Conservation (phyloP, 2,329 filamentous ascomycete species). For the Aureobasidium sp. region DNA sequence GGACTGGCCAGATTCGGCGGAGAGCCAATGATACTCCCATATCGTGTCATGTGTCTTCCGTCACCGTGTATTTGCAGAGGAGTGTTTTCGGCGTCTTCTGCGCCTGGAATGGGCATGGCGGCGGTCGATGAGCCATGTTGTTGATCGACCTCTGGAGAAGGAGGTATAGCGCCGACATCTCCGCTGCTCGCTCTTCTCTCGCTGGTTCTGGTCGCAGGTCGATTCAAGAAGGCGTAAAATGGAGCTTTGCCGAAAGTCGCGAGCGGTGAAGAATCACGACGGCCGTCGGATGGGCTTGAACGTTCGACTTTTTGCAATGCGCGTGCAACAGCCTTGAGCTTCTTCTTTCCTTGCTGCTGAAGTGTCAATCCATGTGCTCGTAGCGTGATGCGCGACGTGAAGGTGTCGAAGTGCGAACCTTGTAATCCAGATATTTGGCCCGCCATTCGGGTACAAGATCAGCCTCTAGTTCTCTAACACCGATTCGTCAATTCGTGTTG, state of each 20-base stretch:
- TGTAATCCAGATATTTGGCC: conserved; percentile 91
- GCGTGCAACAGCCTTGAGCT: conserved; percentile 72
- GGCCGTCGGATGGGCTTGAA: conserved; percentile 29
- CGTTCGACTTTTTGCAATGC: conserved; percentile 58
- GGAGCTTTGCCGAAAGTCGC: conserved; percentile 28
- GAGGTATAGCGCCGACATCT: neutral
- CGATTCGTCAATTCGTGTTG: conserved; percentile 6
- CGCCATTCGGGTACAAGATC: conserved; percentile 93
- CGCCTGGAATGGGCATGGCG: conserved; percentile 11
- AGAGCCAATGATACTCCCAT: conserved; percentile 58
- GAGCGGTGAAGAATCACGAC: conserved; percentile 37
- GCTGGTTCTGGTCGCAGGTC: conserved; percentile 18
- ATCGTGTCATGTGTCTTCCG: conserved; percentile 39
- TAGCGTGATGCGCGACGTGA: neutral
- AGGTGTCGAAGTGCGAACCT: conserved; percentile 37
- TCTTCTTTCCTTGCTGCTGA: conserved; percentile 69
- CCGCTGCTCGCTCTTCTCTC: conserved; percentile 7
- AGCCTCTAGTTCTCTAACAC: conserved; percentile 65
- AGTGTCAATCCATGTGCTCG: conserved; percentile 2
- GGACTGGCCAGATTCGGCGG: conserved; percentile 32
- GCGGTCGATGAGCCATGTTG: neutral
- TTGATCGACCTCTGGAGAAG: conserved; percentile 10
- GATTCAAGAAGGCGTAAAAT: conserved; percentile 37
- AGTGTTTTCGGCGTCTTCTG: conserved; percentile 22
- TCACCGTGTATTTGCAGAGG: conserved; percentile 21